Evolutionary conservation across 2,329 filamentous ascomycete species (phyloP), one percentile per base, ranked within the genome.

Genomic region (Anisogramma anomala): DNA sequence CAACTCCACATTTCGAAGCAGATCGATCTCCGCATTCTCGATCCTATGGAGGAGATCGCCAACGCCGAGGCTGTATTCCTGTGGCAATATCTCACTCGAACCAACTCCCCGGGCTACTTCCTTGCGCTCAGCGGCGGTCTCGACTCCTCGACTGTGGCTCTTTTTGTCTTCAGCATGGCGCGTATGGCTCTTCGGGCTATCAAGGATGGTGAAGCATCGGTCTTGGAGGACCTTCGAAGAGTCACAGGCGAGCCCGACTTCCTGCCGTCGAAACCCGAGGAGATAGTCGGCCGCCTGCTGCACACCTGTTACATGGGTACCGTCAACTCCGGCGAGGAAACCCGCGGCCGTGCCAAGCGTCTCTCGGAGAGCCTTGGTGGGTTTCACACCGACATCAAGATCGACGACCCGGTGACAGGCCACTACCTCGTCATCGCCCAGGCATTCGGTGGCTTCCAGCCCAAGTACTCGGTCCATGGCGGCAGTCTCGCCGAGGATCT

Each of bases 301-400:
- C 48, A 50, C 40, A 77, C 70, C 2, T 68, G 65, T 44, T 81
- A 71, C 55, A 77, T 80, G 72, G 77, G 74, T 17, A 79, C 70
- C 0, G 59, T 68, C 45, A 74, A 80, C 52, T 74, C 68, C 0
- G 71, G 68, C 8, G 59, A 64, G 19, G 74, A 79, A 45, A 81
- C 77, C 1, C 59, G 77, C 8, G 63, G 62, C 9, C 63, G 83
- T 28, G 79, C 83, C 3, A 71, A 71, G 50, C 64, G 71, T 1
- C 65, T 87, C 1, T 58, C 68, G 3, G 51, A 64, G 8, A 67
- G 63, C 6, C 83, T 87, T 34, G 83, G 82, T 2, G 66, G 72
- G 4, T 77, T 84, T 50, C 84, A 89, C 54, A 66, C 74, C 4
- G 72, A 86, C 52, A 65, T 84, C 38, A 74, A 84, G 50, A 84